A percentile compares a stretch with the other conserved stretches of the same genome.
These are phyloP conservation scores for Cajanus cajan DNA, from an alignment of 306 rosid genomes.

Conservation along the genomic window DNA sequence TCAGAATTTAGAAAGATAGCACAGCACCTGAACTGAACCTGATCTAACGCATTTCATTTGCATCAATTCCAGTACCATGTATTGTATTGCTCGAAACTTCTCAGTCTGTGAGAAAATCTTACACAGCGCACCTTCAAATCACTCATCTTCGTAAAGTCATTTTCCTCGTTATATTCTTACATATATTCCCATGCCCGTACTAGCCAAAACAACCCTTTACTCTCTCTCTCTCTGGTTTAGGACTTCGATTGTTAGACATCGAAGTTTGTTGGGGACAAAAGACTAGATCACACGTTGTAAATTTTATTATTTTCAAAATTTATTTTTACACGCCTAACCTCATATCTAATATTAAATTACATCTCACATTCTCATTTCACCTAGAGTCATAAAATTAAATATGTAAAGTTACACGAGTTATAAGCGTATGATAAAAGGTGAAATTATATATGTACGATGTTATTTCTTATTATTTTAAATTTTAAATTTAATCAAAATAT, in stretches of 20 bases:
- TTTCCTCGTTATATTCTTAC: not conserved
- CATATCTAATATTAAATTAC: not conserved
- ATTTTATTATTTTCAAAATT: not conserved
- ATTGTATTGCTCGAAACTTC: not conserved
- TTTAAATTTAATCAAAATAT: too few relatives aligned
- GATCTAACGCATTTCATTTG: not conserved
- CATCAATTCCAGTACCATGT: not conserved
- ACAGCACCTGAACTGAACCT: not conserved
- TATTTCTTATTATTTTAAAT: too few relatives aligned
- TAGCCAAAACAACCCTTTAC: not conserved
- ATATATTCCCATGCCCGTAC: not conserved
- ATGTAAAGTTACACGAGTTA: not conserved
- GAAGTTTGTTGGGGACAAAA: too few relatives aligned
- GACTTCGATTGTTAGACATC: not conserved
- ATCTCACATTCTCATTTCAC: not conserved
- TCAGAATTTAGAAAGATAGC: not conserved
- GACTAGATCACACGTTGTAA: not conserved
- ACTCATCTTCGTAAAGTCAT: not conserved
- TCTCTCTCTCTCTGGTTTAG: not conserved
- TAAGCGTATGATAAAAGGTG: not conserved
- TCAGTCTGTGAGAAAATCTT: slow-evolving; percentile 11
- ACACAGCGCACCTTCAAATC: not conserved
- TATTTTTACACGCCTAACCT: not conserved
- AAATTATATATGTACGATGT: too few relatives aligned
- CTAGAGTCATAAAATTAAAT: not conserved